Evolutionary conservation across 2,329 filamentous ascomycete species (phyloP), one percentile per base, ranked within the genome.

Genomic region (Fusarium pseudograminearum): DNA sequence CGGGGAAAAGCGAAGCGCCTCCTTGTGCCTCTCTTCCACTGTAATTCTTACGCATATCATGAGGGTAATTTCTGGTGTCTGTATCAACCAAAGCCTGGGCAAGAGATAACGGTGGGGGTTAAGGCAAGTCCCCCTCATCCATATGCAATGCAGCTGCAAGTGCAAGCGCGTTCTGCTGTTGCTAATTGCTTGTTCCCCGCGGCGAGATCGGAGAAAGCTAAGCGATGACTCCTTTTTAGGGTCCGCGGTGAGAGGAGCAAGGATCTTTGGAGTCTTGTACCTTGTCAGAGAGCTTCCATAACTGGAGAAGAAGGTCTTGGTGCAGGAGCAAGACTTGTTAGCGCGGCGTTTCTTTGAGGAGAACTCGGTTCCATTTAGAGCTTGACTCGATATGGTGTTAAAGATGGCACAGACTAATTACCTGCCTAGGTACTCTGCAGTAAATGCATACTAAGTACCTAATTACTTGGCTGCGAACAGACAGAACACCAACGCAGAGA

Each of bases 161-260:
- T 62, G 42, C 57, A 61, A 40, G 42, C 24, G 56, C 40, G 18
- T 38, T 60, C 65, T 50, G 58, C 38, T 62, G 65, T 69, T 69
- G 59, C 47, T 54, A 52, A 62, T 60, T 48, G 40, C 57, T 53
- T 57, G 51, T 68, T 44, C 69, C 73, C 70, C 64, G 64, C 63
- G 69, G 73, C 73, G 73, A 74, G 70, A 75, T 75, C 73, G 73
- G 73, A 75, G 67, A 51, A 50, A 33, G 63, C 45, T 57, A 51
- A 67, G 61, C 45, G 60, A 67, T 75, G 71, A 74, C 71, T 74
- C 73, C 65, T 70, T 71, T 54, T 56, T 52, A 26, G 48, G 61
- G 57, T 47, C 56, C 44, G 57, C 59, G 47, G 60, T 64, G 42
- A 67, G 61, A 44, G 54, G n/a, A 55, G 56, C 47, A 57, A 50